Percentiles rank a stretch among this genome's conserved stretches.
phyloP scores from a whole-genome alignment of 139 green algal genomes.

The Trebouxia sp. region DNA sequence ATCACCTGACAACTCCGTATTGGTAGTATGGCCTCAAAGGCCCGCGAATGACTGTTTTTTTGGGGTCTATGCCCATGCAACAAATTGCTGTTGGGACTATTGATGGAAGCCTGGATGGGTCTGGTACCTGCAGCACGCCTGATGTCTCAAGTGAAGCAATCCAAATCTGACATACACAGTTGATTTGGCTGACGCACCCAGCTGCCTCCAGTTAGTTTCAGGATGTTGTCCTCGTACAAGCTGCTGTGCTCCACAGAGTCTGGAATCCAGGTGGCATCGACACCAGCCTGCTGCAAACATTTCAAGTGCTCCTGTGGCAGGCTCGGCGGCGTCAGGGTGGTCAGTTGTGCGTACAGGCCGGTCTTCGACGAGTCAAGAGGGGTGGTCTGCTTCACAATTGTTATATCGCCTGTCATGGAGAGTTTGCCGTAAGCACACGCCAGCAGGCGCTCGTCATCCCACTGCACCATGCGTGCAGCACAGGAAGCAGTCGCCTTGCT shows the following conservation, averaged over 20 bases:
- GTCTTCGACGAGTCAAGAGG: neutral
- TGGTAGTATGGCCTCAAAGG: conserved; percentile 12
- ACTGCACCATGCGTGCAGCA: neutral
- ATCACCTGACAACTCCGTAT: conserved; percentile 11
- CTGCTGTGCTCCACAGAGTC: conserved; percentile 20
- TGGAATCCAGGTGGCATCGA: conserved; percentile 3
- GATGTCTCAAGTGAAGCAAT: neutral
- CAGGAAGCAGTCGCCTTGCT: too few species aligned
- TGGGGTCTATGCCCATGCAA: conserved; percentile 7
- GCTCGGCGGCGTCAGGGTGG: neutral
- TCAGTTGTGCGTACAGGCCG: neutral
- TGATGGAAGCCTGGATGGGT: neutral
- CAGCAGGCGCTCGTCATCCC: neutral
- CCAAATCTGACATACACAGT: too few species aligned
- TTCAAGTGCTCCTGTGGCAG: conserved; percentile 2
- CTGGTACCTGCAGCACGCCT: conserved; percentile 8
- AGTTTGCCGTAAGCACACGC: conserved; percentile 5
- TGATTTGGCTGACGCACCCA: neutral
- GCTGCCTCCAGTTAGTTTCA: conserved; percentile 7
- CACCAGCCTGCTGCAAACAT: neutral
- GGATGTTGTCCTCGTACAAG: conserved; percentile 13
- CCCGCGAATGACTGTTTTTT: neutral
- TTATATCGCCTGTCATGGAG: neutral
- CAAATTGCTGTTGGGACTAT: conserved; percentile 17
- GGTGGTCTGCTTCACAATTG: neutral